A percentile compares a stretch with the other conserved stretches of the same genome.
Evolutionary conservation across 1,284 basidiomycete genomes (phyloP).

Genomic region (Ceratobasidium sp.): DNA sequence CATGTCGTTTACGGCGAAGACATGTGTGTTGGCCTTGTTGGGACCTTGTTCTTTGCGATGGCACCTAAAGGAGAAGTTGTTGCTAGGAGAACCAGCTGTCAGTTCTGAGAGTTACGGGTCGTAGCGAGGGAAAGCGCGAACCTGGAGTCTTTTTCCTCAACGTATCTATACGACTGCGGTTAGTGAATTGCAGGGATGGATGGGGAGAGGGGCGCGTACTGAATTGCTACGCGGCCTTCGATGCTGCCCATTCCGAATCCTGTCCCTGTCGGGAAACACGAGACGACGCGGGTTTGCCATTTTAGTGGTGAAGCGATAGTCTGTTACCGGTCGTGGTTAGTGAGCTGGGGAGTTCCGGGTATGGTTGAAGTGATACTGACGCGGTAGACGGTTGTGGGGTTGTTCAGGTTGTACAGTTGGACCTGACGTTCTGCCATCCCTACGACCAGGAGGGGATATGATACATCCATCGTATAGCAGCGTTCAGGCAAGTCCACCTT

Average conservation of each 20-base stretch:
- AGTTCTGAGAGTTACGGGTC: conserved; percentile 51
- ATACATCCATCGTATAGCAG: conserved; percentile 89
- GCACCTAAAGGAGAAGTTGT: conserved; percentile 97
- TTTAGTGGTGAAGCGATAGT: conserved; percentile 87
- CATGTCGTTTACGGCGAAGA: conserved; percentile 93
- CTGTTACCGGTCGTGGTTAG: conserved; percentile 59
- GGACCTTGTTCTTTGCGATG: conserved; percentile 83
- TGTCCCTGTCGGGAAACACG: conserved; percentile 85
- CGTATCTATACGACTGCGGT: conserved; percentile 66
- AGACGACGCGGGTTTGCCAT: conserved; percentile 93
- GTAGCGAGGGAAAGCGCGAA: conserved; percentile 58
- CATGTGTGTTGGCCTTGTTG: conserved; percentile 80
- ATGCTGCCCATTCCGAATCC: conserved; percentile 95
- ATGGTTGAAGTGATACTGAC: conserved; percentile 59
- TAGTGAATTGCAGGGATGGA: too few species aligned
- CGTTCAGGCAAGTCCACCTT: conserved; percentile 88
- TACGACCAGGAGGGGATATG: conserved; percentile 90
- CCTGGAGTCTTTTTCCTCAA: conserved; percentile 81
- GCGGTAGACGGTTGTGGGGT: conserved; percentile 82
- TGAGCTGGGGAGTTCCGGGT: background rate
- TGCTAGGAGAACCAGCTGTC: conserved; percentile 59
- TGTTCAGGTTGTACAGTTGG: conserved; percentile 88
- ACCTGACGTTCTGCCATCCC: conserved; percentile 95
- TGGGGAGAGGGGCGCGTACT: conserved; percentile 69
- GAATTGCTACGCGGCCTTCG: conserved; percentile 96